A percentile compares a stretch with the other conserved stretches of the same genome.
Conservation (phyloP, 75 land plant genomes). For the Selaginella moellendorffii region DNA sequence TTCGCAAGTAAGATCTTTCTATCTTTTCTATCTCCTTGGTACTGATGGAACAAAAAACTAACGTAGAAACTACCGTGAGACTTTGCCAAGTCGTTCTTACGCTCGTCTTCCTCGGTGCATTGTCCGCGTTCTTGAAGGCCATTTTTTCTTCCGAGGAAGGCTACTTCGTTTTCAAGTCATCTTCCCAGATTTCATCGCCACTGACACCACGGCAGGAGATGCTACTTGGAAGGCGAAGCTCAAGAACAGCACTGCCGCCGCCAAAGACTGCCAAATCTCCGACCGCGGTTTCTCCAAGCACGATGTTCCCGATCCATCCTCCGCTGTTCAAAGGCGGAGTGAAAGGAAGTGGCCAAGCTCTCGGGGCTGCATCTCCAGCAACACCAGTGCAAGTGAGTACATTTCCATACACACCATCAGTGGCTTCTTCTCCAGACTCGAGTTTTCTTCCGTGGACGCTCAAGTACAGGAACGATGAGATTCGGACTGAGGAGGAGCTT, state of each 20-base stretch:
- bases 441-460: background rate
- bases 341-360: constrained; percentile 8
- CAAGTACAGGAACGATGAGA: constrained; percentile 37
- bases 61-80: constrained; percentile 30
- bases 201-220: background rate
- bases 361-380: constrained; percentile 14
- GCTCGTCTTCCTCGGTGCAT: constrained; percentile 28
- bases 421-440: background rate
- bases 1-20: background rate
- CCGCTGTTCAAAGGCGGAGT: constrained; percentile 17
- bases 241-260: constrained; percentile 13
- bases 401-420: background rate
- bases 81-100: constrained; percentile 20
- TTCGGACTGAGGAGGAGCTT: constrained; percentile 57
- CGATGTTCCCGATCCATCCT: constrained; percentile 56
- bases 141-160: constrained; percentile 27
- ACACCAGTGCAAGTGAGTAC: background rate
- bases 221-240: background rate
- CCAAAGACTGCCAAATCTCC: constrained; percentile 22
- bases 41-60: background rate
- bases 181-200: constrained; percentile 34
- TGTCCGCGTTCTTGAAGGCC: constrained; percentile 40
- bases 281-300: constrained; percentile 22
- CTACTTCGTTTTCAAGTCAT: constrained; percentile 20
- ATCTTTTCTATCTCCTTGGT: background rate